Evolutionary conservation across 78 protist species (phyloP), one percentile per base, ranked within the genome.

Genomic region (Pelomyxa schiedti): DNA sequence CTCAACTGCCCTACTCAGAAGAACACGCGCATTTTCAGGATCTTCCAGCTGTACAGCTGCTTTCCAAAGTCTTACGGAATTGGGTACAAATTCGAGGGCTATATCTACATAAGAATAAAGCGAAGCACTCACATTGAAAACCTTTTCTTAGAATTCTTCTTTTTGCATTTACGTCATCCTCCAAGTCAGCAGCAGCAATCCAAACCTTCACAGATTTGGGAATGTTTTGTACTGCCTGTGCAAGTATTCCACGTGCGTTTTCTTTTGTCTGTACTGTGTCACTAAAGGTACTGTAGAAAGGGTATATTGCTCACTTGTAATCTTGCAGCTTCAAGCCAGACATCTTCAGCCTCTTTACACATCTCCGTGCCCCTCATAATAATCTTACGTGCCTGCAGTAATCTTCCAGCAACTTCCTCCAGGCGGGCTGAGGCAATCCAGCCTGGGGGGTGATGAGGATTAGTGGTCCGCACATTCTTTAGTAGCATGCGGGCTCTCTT

Each of bases 371-470:
- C 98, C 0, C 87, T 70, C 32, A 70, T 28, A n/a, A 92, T 91
- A 36, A 90, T 63, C 65, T 75, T 79, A 8, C 97, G 69, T 3
- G 97, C 97, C 0, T 38, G 71, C 35, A 58, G 65, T 9, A 94
- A 35, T 58, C 78, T 84, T 28, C 98, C 98, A 0, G 86, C 96
- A 1, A 63, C 68, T 42, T 86, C 91, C 72, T 96, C 99, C 0
- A 96, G 70, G 2, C 94, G 78, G 8, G 99, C 96, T 0, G 88
- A 71, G 2, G 91, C 93, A 41, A 95, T 86, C 98, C 98, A 94
- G 7, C 93, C 95, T 1, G 90, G 89, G 30, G 81, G 38, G 53
- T 76, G 80, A 35, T 72, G 66, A 4, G 86, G 84, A 74, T 88
- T 90, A 0, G 95, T 88, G 29, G 53, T 9, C 7, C 32, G 65